Percentiles rank a stretch among this genome's conserved stretches.
These are phyloP conservation scores for Harringtonia lauricola DNA, from an alignment of 2,329 filamentous ascomycete genomes.

Conservation along the genomic window DNA sequence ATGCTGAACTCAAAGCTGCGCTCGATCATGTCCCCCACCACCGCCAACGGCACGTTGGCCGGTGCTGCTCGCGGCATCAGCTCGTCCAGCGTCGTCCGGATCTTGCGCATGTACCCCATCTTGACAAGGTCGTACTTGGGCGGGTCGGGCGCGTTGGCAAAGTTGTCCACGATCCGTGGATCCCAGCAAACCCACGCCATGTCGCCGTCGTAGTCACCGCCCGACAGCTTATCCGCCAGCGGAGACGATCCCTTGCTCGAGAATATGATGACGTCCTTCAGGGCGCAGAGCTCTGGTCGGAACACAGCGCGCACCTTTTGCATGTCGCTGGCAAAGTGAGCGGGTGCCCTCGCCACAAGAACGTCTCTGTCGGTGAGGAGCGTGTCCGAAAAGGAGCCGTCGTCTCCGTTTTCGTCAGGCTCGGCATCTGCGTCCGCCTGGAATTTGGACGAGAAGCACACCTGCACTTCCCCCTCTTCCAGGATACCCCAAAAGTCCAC, in stretches of 20 bases:
- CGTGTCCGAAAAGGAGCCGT: constrained; percentile 33
- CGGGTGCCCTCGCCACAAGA: constrained; percentile 58
- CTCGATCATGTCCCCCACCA: constrained; percentile 34
- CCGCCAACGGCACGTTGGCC: not conserved
- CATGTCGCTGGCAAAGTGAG: constrained; percentile 60
- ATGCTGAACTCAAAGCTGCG: constrained; percentile 48
- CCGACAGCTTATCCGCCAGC: constrained; percentile 60
- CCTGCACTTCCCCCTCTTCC: constrained; percentile 53
- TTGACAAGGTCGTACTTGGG: constrained; percentile 30
- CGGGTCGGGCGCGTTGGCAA: constrained; percentile 47
- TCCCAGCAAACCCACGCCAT: constrained; percentile 73
- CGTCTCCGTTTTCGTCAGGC: constrained; percentile 31
- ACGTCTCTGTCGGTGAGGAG: constrained; percentile 47
- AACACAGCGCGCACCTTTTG: constrained; percentile 54
- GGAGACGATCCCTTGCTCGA: constrained; percentile 48
- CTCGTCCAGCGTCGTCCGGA: constrained; percentile 33
- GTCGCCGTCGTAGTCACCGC: constrained; percentile 76
- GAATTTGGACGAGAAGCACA: constrained; percentile 59
- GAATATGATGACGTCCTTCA: constrained; percentile 77
- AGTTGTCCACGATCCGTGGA: constrained; percentile 50
- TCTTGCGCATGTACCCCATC: constrained; percentile 37
- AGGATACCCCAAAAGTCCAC: constrained; percentile 54
- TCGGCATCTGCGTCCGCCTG: constrained; percentile 33
- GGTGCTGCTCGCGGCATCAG: constrained; percentile 18
- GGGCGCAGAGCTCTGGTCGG: constrained; percentile 46